Evolutionary conservation across 805 yeast genomes (phyloP).

Genomic region (Nakazawaea siamensis): DNA sequence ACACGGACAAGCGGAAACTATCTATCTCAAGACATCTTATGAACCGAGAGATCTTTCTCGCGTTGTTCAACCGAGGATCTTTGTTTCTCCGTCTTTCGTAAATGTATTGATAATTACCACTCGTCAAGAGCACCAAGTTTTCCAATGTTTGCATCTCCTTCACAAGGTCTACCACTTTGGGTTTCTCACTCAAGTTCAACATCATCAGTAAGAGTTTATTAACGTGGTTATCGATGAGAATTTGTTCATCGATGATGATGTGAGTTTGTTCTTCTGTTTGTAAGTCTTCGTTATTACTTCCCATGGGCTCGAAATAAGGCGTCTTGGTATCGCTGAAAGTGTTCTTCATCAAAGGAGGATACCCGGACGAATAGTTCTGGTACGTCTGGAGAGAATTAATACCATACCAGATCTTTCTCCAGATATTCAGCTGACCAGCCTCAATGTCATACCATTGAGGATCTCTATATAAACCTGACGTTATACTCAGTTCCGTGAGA

Average conservation of each 20-base stretch:
- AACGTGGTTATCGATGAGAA: neutral
- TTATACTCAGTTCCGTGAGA: neutral
- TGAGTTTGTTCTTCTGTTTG: neutral
- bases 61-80: too few relatives aligned
- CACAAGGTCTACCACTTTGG: slow-evolving; percentile 17
- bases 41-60: neutral
- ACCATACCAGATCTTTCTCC: slow-evolving; percentile 54
- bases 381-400: slow-evolving; percentile 36
- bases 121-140: slow-evolving; percentile 33
- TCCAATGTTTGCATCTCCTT: slow-evolving; percentile 19
- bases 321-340: slow-evolving; percentile 43
- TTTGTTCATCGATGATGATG: neutral
- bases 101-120: too few relatives aligned
- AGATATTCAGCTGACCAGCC: slow-evolving; percentile 25
- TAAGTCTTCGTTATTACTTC: neutral
- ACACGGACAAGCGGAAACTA: slow-evolving; percentile 29
- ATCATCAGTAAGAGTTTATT: neutral
- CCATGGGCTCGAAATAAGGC: neutral
- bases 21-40: slow-evolving; percentile 14
- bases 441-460: slow-evolving; percentile 37
- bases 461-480: slow-evolving; percentile 63
- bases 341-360: slow-evolving; percentile 29
- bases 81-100: too few relatives aligned
- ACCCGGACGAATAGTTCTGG: slow-evolving; percentile 40
- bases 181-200: neutral